Evolutionary conservation across 2,329 filamentous ascomycete genomes (phyloP).

Genomic region (Lasiodiplodia gonubiensis): DNA sequence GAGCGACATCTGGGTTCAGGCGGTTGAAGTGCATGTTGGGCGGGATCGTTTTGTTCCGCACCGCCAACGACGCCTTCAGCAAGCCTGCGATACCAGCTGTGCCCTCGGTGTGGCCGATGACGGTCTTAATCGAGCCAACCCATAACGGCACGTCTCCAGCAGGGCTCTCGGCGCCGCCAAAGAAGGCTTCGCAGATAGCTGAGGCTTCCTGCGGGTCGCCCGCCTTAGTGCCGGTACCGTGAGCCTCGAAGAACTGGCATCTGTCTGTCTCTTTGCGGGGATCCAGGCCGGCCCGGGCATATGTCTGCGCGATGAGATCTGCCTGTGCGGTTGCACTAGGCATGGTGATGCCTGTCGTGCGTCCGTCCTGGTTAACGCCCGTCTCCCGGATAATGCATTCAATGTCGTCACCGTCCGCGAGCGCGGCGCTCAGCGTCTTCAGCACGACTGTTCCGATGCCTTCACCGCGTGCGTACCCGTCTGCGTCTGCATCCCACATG

Average conservation of each 20-base stretch:
- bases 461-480: slow-evolving; percentile 61
- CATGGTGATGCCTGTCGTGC: slow-evolving; percentile 46
- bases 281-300: slow-evolving; percentile 44
- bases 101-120: slow-evolving; percentile 47
- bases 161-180: neutral
- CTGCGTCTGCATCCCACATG: slow-evolving; percentile 48
- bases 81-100: slow-evolving; percentile 42
- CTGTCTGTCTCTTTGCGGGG: slow-evolving; percentile 27
- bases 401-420: slow-evolving; percentile 55
- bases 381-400: slow-evolving; percentile 47
- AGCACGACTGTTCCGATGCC: slow-evolving; percentile 58
- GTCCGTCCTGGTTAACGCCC: slow-evolving; percentile 44
- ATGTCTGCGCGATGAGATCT: slow-evolving; percentile 43
- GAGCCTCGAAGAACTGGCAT: slow-evolving; percentile 46
- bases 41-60: slow-evolving; percentile 43
- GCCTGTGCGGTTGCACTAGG: slow-evolving; percentile 45
- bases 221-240: slow-evolving; percentile 49
- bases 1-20: slow-evolving; percentile 38
- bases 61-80: slow-evolving; percentile 43
- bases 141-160: slow-evolving; percentile 17
- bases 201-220: slow-evolving; percentile 39
- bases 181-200: slow-evolving; percentile 34
- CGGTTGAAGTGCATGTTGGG: slow-evolving; percentile 41
- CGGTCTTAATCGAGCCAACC: slow-evolving; percentile 38
- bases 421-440: slow-evolving; percentile 56